These are phyloP conservation scores for Blastobotrys peoriensis DNA, from an alignment of 805 yeast species.

Conservation along the genomic window DNA sequence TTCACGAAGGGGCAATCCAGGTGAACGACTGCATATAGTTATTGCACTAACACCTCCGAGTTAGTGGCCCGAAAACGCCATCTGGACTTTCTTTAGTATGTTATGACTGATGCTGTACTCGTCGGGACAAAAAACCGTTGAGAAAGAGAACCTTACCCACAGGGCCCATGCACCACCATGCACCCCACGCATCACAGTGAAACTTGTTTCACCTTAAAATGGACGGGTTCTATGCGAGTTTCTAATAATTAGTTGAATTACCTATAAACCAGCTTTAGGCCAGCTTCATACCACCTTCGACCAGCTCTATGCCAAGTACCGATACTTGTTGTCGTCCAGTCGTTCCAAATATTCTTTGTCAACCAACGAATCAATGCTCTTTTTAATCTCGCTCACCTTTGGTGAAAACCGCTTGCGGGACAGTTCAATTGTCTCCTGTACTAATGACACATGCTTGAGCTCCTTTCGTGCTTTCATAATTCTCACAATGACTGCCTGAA, in stretches of 20 bases:
- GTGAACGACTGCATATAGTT: no score
- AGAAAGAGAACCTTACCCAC: no score
- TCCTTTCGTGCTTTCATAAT: conserved; percentile 91
- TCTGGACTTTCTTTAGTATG: no score
- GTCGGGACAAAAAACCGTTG: no score
- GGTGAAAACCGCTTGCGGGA: conserved; percentile 80
- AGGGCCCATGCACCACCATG: no score
- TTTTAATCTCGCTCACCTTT: conserved; percentile 76
- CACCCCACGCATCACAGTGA: no score
- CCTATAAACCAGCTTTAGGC: not conserved
- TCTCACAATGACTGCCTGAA: conserved; percentile 91
- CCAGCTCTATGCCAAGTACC: conserved; percentile 61
- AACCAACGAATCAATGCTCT: conserved; percentile 75
- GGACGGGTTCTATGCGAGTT: not conserved
- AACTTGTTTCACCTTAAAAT: no score
- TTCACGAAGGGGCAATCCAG: no score
- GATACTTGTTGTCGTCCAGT: conserved; percentile 63
- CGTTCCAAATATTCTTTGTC: conserved; percentile 83
- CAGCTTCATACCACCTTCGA: not conserved
- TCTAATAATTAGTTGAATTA: not conserved
- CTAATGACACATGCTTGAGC: conserved; percentile 69
- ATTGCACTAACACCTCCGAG: no score
- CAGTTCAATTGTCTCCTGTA: conserved; percentile 84
- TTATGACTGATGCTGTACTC: no score
- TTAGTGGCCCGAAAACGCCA: no score